A percentile compares a stretch with the other conserved stretches of the same genome.
Conservation (phyloP, 805 yeast species). For the Wickerhamomyces mucosus region DNA sequence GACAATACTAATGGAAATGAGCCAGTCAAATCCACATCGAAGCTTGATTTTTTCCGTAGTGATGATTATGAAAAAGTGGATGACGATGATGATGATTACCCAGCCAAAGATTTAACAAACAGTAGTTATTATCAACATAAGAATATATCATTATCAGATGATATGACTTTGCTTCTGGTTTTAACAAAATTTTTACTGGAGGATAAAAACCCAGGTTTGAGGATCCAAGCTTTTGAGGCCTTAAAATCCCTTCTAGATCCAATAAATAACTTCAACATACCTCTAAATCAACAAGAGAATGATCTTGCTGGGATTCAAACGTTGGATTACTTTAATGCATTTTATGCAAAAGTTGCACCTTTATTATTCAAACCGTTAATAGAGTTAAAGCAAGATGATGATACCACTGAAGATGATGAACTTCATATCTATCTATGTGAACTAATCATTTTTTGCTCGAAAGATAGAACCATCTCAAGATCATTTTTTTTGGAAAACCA, state of each 20-base stretch:
- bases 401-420: constrained; percentile 19
- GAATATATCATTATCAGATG: constrained; percentile 30
- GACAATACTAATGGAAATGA: constrained; percentile 1
- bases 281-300: constrained; percentile 15
- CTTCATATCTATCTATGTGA: constrained; percentile 58
- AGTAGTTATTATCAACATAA: not conserved
- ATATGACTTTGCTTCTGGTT: constrained; percentile 47
- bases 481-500: constrained; percentile 54
- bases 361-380: constrained; percentile 41
- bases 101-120: constrained; percentile 1
- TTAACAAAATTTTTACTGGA: constrained; percentile 50
- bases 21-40: too few species aligned
- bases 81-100: constrained; percentile 3
- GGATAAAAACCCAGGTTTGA: constrained; percentile 61
- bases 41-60: constrained; percentile 6
- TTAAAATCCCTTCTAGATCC: constrained; percentile 61
- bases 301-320: constrained; percentile 23
- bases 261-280: constrained; percentile 8
- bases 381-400: constrained; percentile 14
- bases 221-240: constrained; percentile 80
- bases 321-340: constrained; percentile 41
- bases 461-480: constrained; percentile 43
- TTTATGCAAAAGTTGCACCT: constrained; percentile 57
- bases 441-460: constrained; percentile 54
- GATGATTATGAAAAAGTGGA: constrained; percentile 5